Evolutionary conservation across 2,329 filamentous ascomycete species (phyloP).

Genomic region (Xylaria arbuscula): DNA sequence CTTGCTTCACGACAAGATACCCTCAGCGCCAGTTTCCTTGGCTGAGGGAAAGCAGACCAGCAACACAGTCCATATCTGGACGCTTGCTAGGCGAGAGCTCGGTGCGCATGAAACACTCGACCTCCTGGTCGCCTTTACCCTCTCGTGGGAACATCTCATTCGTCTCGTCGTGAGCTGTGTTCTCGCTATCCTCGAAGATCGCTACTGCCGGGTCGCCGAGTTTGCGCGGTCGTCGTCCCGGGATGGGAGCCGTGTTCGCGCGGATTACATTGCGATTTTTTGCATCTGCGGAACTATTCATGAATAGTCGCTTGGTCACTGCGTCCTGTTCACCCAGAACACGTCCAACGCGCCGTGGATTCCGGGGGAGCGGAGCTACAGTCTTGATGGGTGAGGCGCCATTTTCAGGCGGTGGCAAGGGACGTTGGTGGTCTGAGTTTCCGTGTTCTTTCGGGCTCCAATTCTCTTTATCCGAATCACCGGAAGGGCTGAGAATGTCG

Average conservation of each 20-base stretch:
- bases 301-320: constrained; percentile 48
- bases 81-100: constrained; percentile 76
- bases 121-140: constrained; percentile 60
- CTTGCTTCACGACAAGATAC: neutral
- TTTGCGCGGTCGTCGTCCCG: constrained; percentile 46
- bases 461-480: constrained; percentile 95
- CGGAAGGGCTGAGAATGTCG: constrained; percentile 57
- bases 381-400: constrained; percentile 19
- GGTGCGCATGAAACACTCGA: constrained; percentile 78
- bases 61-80: constrained; percentile 87
- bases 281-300: constrained; percentile 26
- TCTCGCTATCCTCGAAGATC: constrained; percentile 65
- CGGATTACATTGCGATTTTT: constrained; percentile 50
- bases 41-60: constrained; percentile 87
- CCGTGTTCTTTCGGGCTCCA: constrained; percentile 71
- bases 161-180: constrained; percentile 19
- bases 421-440: constrained; percentile 45
- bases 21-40: constrained; percentile 87
- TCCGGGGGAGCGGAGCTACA: constrained; percentile 40
- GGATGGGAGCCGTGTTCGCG: constrained; percentile 56
- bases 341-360: constrained; percentile 57
- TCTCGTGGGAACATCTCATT: constrained; percentile 18
- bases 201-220: constrained; percentile 47
- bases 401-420: constrained; percentile 17
- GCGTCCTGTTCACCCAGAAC: constrained; percentile 56